Evolutionary conservation across 768 basidiomycete genomes (phyloP), one percentile per base, ranked within the genome.

Genomic region (Terana coerulea): DNA sequence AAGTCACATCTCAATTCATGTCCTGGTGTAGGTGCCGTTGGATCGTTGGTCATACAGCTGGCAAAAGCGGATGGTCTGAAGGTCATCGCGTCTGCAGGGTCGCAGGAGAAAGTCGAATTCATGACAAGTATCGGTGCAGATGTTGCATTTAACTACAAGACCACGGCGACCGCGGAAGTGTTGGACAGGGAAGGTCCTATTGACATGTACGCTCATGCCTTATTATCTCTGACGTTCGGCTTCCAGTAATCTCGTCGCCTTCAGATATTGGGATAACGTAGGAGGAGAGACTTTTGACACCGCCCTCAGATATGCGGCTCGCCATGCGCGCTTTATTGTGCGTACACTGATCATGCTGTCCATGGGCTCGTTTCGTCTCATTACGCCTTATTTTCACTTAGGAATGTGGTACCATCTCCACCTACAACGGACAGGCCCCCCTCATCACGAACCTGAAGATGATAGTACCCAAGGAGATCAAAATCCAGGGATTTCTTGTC

Each of bases 121-220:
- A 34, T 84, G 66, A 74, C 73, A 39, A 72, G 74, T 2, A 57
- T 85, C 14, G 86, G 85, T 0, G 78, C 80, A 0, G 85, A 89
- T 56, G 75, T 83, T 4, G 80, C 74, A 0, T 88, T 87, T 69
- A 86, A 88, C 63, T 88, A 86, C 68, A 85, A 89, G 72, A 86
- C 75, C 0, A 69, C 69, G 0, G 67, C 68, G 40, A 80, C 77
- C 0, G 58, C 59, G 0, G 77, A 82, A 12, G 68, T 84, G 3
- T 66, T 90, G 35, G 59, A 63, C 53, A 73, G 73, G 52, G 74
- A 86, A 56, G 84, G 84, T 3, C 78, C 76, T 0, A 72, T 84
- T 34, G 71, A 83, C 58, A 65, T 82, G 69, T 80, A 64, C 34
- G 59, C 34, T 5, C 29, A 15, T 37, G 24, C 34, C 34, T 1